Base-by-base conservation (phyloP, 1,139 yeast species). In the Zygosaccharomyces sapae region DNA sequence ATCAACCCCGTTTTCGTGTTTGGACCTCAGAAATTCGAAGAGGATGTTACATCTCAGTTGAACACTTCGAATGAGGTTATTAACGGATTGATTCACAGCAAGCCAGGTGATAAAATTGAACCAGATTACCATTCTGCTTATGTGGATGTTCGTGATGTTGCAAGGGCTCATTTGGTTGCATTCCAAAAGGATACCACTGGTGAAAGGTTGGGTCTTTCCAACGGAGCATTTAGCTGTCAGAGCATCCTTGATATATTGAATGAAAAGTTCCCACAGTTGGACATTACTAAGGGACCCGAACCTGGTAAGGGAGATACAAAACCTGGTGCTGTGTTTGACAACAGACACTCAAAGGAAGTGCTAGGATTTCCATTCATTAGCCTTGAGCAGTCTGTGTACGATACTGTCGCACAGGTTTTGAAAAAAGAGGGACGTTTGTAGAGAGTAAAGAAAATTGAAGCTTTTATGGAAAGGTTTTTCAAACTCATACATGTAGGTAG, bases 341-440 rank as follows among this genome's bases (percentile, higher is more conserved):
- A 62, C 45, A 38, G 45, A 27, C 56, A 62, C 49, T 68, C 76
- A 10, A 62, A 62, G 35, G 50, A 60, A 38, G 41, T 75, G 3
- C 62, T 75, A 44, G 74, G 71, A 4, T 70, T 69, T 49, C 61
- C 71, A 30, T 30, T 30, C 7, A 30, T 30, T n/a, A 12, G 2
- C 16, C 16, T 10, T 36, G 68, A 70, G 41, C 51, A 67, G 46
- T 58, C 72, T 16, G 66, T 77, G 33, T 54, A 57, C 38, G 81
- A 76, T 47, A 61, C 75, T 5, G 72, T 8, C 3, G 9, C 27
- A 24, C 27, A 24, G 10, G 27, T 8, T 24, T 8, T 24, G 25
- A 24, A 24, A 9, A 24, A 24, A 24, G 9, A 22, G 16, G 16
- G 16, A 16, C 16, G 16, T 16, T 16, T 16, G 16, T 16, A 16